Conservation (phyloP, 1,139 yeast genomes). For the Yamadazyma taylorii region DNA sequence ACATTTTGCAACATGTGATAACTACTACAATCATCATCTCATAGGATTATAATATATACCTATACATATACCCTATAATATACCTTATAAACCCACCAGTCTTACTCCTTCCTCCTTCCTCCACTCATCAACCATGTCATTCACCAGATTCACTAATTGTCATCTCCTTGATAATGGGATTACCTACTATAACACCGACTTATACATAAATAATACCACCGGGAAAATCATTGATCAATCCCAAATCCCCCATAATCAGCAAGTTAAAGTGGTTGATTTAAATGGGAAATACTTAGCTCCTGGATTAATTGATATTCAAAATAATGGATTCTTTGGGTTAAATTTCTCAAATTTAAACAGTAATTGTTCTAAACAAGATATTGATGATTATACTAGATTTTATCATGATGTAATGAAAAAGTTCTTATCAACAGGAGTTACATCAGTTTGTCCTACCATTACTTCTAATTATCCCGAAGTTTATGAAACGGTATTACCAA, state of each 20-base stretch:
- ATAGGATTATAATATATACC: background rate
- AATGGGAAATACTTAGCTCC: conserved; percentile 54
- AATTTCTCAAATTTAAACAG: conserved; percentile 48
- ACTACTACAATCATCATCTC: background rate
- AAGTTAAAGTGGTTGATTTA: conserved; percentile 40
- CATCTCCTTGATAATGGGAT: conserved; percentile 52
- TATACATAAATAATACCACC: conserved; percentile 45
- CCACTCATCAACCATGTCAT: conserved; percentile 7
- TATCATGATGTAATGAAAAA: conserved; percentile 50
- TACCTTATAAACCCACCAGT: too few relatives aligned
- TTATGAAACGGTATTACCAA: conserved; percentile 51
- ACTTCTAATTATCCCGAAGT: conserved; percentile 57
- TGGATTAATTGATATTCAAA: conserved; percentile 62
- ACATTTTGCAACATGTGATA: conserved; percentile 7
- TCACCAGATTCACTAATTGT: conserved; percentile 47
- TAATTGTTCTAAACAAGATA: conserved; percentile 36
- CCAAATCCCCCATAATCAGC: conserved; percentile 14
- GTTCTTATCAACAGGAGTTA: conserved; percentile 56
- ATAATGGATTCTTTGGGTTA: conserved; percentile 62
- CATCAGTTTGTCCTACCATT: conserved; percentile 61
- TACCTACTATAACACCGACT: conserved; percentile 37
- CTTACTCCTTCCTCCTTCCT: background rate
- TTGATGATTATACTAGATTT: conserved; percentile 27
- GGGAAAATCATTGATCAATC: conserved; percentile 40
- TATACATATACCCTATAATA: background rate